phyloP scores from a whole-genome alignment of 495 filamentous ascomycete species.

The Pyrenula aspistea region DNA sequence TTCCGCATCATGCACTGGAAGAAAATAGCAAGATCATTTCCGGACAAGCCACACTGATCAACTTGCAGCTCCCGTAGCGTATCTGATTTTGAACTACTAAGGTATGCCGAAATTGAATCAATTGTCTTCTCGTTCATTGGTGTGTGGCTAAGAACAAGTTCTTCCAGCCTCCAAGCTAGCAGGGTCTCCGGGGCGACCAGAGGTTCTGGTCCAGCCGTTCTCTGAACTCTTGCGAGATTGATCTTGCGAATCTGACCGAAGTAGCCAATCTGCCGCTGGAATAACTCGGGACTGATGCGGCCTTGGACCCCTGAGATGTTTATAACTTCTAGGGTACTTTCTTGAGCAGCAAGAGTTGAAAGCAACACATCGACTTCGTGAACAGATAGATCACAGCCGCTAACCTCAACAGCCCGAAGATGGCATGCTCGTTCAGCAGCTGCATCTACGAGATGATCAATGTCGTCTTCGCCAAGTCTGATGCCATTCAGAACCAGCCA shows the following conservation, averaged over 20 bases:
- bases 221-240: slow-evolving; percentile 55
- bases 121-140: slow-evolving; percentile 43
- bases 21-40: slow-evolving; percentile 64
- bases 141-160: slow-evolving; percentile 56
- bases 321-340: slow-evolving; percentile 60
- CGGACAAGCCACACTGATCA: slow-evolving; percentile 70
- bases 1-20: slow-evolving; percentile 56
- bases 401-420: slow-evolving; percentile 71
- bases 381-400: slow-evolving; percentile 58
- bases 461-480: slow-evolving; percentile 66
- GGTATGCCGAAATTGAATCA: slow-evolving; percentile 49
- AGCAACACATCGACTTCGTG: slow-evolving; percentile 32
- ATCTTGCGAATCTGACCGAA: slow-evolving; percentile 62
- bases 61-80: slow-evolving; percentile 57
- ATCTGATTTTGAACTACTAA: slow-evolving; percentile 49
- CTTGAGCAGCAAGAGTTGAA: slow-evolving; percentile 41
- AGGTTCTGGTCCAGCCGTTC: slow-evolving; percentile 49
- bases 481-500: slow-evolving; percentile 78
- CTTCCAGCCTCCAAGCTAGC: slow-evolving; percentile 63
- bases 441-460: slow-evolving; percentile 60
- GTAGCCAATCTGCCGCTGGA: slow-evolving; percentile 50
- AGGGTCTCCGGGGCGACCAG: slow-evolving; percentile 56
- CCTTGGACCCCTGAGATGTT: slow-evolving; percentile 69
- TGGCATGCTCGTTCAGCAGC: slow-evolving; percentile 51
- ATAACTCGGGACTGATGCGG: slow-evolving; percentile 50